Evolutionary conservation across 441 rosid species (phyloP).

Genomic region (Pelargonium australe): DNA sequence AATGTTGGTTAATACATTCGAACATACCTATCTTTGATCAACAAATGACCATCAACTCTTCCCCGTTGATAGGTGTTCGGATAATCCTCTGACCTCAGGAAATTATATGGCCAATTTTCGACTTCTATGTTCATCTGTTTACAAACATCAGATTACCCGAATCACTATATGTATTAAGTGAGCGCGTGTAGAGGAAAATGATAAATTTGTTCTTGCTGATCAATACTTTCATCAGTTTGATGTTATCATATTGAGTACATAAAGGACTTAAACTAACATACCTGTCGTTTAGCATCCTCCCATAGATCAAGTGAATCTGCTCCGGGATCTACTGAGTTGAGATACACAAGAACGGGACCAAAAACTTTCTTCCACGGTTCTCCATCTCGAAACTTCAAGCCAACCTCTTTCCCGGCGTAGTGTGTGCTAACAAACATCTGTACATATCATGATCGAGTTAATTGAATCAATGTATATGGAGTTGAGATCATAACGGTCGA

Average conservation of each 20-base stretch:
- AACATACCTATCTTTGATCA: background rate
- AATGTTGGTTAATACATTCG: background rate
- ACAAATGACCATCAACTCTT: background rate
- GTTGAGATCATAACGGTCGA: background rate
- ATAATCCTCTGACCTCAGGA: slow-evolving; percentile 1
- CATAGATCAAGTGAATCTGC: slow-evolving; percentile 37
- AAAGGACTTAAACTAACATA: background rate
- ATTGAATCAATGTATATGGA: background rate
- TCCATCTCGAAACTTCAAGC: slow-evolving; percentile 37
- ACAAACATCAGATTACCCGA: too few relatives aligned
- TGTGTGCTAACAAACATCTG: slow-evolving; percentile 63
- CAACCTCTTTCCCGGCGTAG: slow-evolving; percentile 54
- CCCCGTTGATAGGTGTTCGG: background rate
- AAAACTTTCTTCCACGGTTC: slow-evolving; percentile 73
- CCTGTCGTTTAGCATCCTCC: slow-evolving; percentile 74
- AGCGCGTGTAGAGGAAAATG: too few relatives aligned
- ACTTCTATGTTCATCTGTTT: background rate
- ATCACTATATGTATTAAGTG: too few relatives aligned
- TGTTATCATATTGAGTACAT: too few relatives aligned
- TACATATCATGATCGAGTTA: background rate
- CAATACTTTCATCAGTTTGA: too few relatives aligned
- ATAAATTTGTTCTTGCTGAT: too few relatives aligned
- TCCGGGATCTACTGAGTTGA: slow-evolving; percentile 43
- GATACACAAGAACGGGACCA: slow-evolving; percentile 65
- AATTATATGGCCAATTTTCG: background rate